These are phyloP conservation scores for Paecilomyces sp. DNA, from an alignment of 2,329 filamentous ascomycete genomes.

Conservation along the genomic window DNA sequence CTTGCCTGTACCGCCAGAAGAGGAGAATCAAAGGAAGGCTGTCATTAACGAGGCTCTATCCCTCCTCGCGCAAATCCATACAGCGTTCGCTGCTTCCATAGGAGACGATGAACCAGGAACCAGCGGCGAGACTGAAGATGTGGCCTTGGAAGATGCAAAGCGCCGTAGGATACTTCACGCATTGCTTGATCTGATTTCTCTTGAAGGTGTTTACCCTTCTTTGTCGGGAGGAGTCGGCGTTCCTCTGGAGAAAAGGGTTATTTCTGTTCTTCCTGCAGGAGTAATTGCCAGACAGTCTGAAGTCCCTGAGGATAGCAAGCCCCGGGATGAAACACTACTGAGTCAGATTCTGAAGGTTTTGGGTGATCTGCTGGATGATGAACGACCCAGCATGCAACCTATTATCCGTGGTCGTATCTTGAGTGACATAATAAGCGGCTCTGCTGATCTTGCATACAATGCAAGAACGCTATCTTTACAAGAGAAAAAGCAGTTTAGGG, in stretches of 20 bases:
- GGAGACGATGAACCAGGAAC: neutral
- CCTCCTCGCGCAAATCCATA: slow-evolving; percentile 27
- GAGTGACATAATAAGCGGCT: slow-evolving; percentile 33
- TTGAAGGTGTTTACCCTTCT: slow-evolving; percentile 39
- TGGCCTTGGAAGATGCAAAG: slow-evolving; percentile 33
- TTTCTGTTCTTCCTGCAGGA: slow-evolving; percentile 35
- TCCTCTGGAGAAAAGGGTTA: slow-evolving; percentile 36
- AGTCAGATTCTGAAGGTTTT: slow-evolving; percentile 20
- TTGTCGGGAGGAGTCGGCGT: slow-evolving; percentile 37
- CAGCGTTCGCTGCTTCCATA: slow-evolving; percentile 19
- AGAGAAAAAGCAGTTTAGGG: slow-evolving; percentile 12
- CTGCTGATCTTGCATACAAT: slow-evolving; percentile 32
- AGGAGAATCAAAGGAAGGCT: slow-evolving; percentile 14
- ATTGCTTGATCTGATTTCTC: slow-evolving; percentile 35
- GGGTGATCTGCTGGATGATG: slow-evolving; percentile 23
- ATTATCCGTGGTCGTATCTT: slow-evolving; percentile 32
- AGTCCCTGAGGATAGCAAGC: slow-evolving; percentile 8
- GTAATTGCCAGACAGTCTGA: slow-evolving; percentile 31
- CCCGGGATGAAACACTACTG: slow-evolving; percentile 24
- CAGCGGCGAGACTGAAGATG: slow-evolving; percentile 15
- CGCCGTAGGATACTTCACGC: slow-evolving; percentile 32
- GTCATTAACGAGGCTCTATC: slow-evolving; percentile 28
- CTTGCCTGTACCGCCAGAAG: slow-evolving; percentile 3
- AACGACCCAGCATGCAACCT: slow-evolving; percentile 28
- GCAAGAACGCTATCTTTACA: slow-evolving; percentile 13